A percentile compares a stretch with the other conserved stretches of the same genome.
These are phyloP conservation scores for Blastobotrys parvus DNA, from an alignment of 805 yeast species.

Conservation along the genomic window DNA sequence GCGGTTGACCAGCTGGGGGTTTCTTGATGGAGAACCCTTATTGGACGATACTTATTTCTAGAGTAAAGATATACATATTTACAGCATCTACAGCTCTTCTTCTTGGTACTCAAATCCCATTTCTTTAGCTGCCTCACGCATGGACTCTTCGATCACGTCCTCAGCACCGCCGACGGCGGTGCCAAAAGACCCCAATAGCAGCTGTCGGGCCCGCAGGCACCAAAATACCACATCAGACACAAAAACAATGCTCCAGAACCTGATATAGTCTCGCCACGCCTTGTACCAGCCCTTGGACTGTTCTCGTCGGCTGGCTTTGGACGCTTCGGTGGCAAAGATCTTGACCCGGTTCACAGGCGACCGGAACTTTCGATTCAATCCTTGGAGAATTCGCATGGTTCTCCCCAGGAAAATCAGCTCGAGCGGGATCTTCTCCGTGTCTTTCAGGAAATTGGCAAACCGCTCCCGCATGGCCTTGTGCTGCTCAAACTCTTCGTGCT, in stretches of 20 bases:
- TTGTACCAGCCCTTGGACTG: background rate
- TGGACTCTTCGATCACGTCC: slow-evolving; percentile 13
- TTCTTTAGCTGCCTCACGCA: slow-evolving; percentile 7
- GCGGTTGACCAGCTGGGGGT: no score
- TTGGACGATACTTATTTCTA: no score
- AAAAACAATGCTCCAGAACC: slow-evolving; percentile 8
- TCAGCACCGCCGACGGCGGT: slow-evolving; percentile 4
- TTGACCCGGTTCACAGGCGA: slow-evolving; percentile 71
- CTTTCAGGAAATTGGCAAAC: slow-evolving; percentile 49
- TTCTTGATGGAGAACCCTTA: no score
- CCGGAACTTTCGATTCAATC: slow-evolving; percentile 53
- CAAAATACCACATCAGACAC: slow-evolving; percentile 10
- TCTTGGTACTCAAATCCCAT: background rate
- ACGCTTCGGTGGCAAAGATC: slow-evolving; percentile 51
- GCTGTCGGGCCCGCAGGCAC: slow-evolving; percentile 5
- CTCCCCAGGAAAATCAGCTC: slow-evolving; percentile 58
- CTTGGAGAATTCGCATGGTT: slow-evolving; percentile 68
- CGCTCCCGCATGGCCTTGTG: slow-evolving; percentile 28
- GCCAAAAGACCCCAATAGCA: background rate
- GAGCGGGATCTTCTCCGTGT: slow-evolving; percentile 58
- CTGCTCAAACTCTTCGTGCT: slow-evolving; percentile 23
- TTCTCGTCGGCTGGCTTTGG: slow-evolving; percentile 8
- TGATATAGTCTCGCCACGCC: slow-evolving; percentile 9
- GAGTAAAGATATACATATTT: background rate
- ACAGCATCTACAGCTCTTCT: background rate